Percentiles rank a stretch among this genome's conserved stretches.
phyloP scores from a whole-genome alignment of 2,329 filamentous ascomycete species.

The Scopulariopsis brevicaulis region DNA sequence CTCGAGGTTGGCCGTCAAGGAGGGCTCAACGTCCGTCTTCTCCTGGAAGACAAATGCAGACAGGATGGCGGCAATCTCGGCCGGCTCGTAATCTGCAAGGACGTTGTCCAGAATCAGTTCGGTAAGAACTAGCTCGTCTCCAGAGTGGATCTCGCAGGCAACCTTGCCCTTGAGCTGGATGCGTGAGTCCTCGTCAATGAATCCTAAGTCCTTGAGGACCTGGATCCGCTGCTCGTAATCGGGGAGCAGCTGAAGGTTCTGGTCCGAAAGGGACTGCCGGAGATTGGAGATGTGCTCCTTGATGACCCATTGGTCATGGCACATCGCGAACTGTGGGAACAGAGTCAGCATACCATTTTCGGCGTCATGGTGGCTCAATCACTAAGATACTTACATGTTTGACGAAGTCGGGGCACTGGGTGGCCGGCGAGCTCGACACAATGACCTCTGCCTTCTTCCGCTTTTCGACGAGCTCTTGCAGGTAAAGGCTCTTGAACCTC shows the following conservation, averaged over 20 bases:
- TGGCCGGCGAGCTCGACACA: slow-evolving; percentile 53
- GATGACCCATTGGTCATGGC: slow-evolving; percentile 93
- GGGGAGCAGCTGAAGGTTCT: slow-evolving; percentile 88
- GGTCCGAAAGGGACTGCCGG: slow-evolving; percentile 83
- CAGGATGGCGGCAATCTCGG: slow-evolving; percentile 89
- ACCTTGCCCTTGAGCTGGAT: slow-evolving; percentile 98
- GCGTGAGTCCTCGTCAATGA: slow-evolving; percentile 76
- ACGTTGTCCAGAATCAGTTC: slow-evolving; percentile 96
- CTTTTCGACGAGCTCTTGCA: slow-evolving; percentile 70
- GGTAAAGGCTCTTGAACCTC: slow-evolving; percentile 69
- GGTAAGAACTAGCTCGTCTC: slow-evolving; percentile 90
- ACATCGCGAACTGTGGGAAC: slow-evolving; percentile 67
- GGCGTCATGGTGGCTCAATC: not conserved
- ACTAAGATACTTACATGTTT: slow-evolving; percentile 62
- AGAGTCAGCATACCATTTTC: not conserved
- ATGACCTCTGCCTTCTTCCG: slow-evolving; percentile 50
- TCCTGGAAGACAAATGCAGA: slow-evolving; percentile 97
- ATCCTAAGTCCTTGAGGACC: slow-evolving; percentile 82
- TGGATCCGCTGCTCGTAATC: slow-evolving; percentile 94
- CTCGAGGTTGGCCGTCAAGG: slow-evolving; percentile 70
- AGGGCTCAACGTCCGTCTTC: slow-evolving; percentile 75
- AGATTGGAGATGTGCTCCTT: slow-evolving; percentile 85
- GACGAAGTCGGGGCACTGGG: slow-evolving; percentile 65
- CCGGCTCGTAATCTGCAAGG: slow-evolving; percentile 85
- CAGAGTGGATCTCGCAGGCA: slow-evolving; percentile 94